Evolutionary conservation across 805 yeast genomes (phyloP), one percentile per base, ranked within the genome.

Genomic region (Sugiyamaella mastotermitis): DNA sequence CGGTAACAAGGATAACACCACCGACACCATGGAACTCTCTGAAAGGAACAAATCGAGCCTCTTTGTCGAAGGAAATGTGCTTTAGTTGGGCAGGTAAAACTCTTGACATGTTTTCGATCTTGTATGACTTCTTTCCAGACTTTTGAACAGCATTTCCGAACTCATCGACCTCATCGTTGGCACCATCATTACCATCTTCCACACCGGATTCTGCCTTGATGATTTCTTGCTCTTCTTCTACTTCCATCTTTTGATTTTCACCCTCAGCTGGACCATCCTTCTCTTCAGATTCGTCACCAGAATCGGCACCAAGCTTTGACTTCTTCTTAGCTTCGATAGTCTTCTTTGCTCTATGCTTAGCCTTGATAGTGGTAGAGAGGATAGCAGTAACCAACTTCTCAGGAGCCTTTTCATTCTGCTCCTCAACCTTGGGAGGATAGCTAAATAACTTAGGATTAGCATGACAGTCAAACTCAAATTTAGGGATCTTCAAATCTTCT

Each of bases 351-450:
- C 97, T 79, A 23, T 90, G 92, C 60, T 83, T 85, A n/a, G 96
- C 96, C 59, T 80, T 81, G 13, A 80, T 85, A 2, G 98, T 90
- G 1, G 97, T 90, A 2, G 97, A 87, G 40, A 92, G 71, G 11
- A 92, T 95, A 2, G 97, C 98, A 29, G 95, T 84, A 1, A 87
- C 83, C 34, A 87, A 74, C 65, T 84, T 87, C 58, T 86, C 97
- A 3, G 88, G 85, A 38, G 80, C 86, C 56, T 84, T 83, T 49
- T 77, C 83, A 45, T 79, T 78, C 32, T 78, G 74, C 51, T 79
- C 88, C 56, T 84, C 94, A 11, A 73, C 68, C 66, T 82, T 84
- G 38, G 95, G 90, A 35, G 97, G 97, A 58, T 90, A 92, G 35
- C 76, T 85, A 65, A 88, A 92, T 41, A 75, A 65, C 43, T 80